Evolutionary conservation across 805 yeast species (phyloP), one percentile per base, ranked within the genome.

Genomic region (Komagataella mondaviorum): DNA sequence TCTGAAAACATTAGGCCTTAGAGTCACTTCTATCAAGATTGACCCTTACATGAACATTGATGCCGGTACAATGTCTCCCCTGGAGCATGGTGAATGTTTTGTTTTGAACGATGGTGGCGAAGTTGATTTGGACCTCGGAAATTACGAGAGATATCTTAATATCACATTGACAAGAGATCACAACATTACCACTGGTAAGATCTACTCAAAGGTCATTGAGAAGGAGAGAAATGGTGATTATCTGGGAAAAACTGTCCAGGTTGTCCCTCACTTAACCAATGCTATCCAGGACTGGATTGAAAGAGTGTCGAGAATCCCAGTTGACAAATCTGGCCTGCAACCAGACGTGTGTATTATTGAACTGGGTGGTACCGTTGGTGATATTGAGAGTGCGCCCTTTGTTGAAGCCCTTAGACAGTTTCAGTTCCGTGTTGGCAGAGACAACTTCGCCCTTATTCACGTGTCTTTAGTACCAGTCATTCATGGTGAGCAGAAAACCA

Each of bases 271-370:
- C 67, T 77, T 93, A 59, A 93, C 99, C 57, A 87, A 85, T 60
- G 97, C 96, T 24, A 93, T 93, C 64, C 99, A 93, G 73, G 96
- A 90, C 57, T 93, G 99, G 99, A 85, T 93, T 59, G 98, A 93
- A 73, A 76, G 86, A 55, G 98, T 93, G 49, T 78, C 97, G 47
- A 80, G 75, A 58, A 77, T 91, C 53, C 97, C 99, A 16, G 99
- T 93, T 54, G 99, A 93, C 67, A 75, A 79, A 53, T 77, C 90
- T 44, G 95, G 93, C 51, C 74, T 81, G 65, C 85, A 81, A 62
- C 99, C 99, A 39, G 98, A 93, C 60, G 85, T 93, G 51, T 93
- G 99, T 76, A 89, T 93, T 64, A 83, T 93, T 57, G 99, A 91
- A 73, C 78, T 93, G 54, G 99, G 99, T 67, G 99, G 99, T 67